Percentiles rank a stretch among this genome's conserved stretches.
Conservation (phyloP, 108 stramenopile genomes). For the Pseudonitzschia multistriata region DNA sequence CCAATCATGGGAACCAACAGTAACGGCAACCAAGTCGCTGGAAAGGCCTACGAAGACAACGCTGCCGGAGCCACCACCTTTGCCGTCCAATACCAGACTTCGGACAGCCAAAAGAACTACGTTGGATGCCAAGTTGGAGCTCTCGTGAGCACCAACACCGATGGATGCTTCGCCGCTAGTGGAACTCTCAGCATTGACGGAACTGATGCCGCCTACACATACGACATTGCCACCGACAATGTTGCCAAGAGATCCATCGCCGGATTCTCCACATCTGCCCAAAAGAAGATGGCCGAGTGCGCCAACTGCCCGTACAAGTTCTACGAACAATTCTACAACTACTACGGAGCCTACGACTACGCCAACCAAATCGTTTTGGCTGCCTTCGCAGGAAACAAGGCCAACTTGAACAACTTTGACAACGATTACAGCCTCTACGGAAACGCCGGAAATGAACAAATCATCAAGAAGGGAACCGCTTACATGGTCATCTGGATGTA, state of each 20-base stretch:
- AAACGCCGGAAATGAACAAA: slow-evolving; percentile 30
- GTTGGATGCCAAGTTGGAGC: slow-evolving; percentile 74
- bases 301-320: slow-evolving; percentile 46
- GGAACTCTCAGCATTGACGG: slow-evolving; percentile 28
- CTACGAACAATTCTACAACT: slow-evolving; percentile 49
- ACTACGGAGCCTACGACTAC: slow-evolving; percentile 68
- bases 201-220: slow-evolving; percentile 28
- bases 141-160: slow-evolving; percentile 17
- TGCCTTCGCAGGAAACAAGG: slow-evolving; percentile 42
- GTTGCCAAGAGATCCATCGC: slow-evolving; percentile 49
- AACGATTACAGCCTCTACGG: slow-evolving; percentile 33
- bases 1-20: slow-evolving; percentile 31
- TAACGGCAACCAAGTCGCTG: slow-evolving; percentile 35
- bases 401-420: slow-evolving; percentile 55
- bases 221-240: slow-evolving; percentile 43
- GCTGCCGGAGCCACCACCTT: slow-evolving; percentile 32
- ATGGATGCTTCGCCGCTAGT: slow-evolving; percentile 36
- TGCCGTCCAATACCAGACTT: slow-evolving; percentile 47
- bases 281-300: slow-evolving; percentile 33
- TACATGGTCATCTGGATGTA: slow-evolving; percentile 74
- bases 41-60: slow-evolving; percentile 35
- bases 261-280: slow-evolving; percentile 48
- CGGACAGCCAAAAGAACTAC: slow-evolving; percentile 42
- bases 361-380: slow-evolving; percentile 63
- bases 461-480: slow-evolving; percentile 59